A percentile compares a stretch with the other conserved stretches of the same genome.
phyloP scores from a whole-genome alignment of 129 eudicot genomes.

The Centrapalus pauciflorus region DNA sequence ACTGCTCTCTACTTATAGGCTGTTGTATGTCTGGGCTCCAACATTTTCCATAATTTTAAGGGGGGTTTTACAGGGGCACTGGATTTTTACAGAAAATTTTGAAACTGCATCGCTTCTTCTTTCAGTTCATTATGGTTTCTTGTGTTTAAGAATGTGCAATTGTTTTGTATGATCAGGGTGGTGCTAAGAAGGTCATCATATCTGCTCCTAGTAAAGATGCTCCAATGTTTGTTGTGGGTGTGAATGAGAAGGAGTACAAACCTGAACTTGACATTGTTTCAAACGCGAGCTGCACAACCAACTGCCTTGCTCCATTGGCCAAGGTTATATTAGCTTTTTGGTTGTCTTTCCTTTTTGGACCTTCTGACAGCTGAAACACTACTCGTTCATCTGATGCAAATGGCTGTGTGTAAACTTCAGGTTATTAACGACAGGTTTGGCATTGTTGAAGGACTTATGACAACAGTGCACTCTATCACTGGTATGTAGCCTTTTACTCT shows the following conservation, averaged over 20 bases:
- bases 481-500: constrained; percentile 13
- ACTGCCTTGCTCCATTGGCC: constrained; percentile 93
- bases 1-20: not conserved
- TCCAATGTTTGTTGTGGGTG: constrained; percentile 94
- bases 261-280: constrained; percentile 74
- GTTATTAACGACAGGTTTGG: constrained; percentile 34
- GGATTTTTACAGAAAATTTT: no score
- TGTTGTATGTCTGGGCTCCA: not conserved
- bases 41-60: no score
- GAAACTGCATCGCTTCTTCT: no score
- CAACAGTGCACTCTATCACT: constrained; percentile 32
- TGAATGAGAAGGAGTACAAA: constrained; percentile 79
- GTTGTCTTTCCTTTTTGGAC: not conserved
- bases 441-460: constrained; percentile 37
- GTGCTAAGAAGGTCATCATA: constrained; percentile 88
- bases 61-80: no score
- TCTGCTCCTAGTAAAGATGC: constrained; percentile 95
- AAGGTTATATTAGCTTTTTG: constrained; percentile 34
- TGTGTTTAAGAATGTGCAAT: not conserved
- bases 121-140: not conserved
- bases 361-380: not conserved
- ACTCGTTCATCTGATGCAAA: not conserved
- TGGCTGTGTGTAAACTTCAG: constrained; percentile 5
- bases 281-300: constrained; percentile 91
- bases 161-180: constrained; percentile 50